Base-by-base conservation (phyloP, 202 grass and related monocot genomes). In the Musa balbisiana region DNA sequence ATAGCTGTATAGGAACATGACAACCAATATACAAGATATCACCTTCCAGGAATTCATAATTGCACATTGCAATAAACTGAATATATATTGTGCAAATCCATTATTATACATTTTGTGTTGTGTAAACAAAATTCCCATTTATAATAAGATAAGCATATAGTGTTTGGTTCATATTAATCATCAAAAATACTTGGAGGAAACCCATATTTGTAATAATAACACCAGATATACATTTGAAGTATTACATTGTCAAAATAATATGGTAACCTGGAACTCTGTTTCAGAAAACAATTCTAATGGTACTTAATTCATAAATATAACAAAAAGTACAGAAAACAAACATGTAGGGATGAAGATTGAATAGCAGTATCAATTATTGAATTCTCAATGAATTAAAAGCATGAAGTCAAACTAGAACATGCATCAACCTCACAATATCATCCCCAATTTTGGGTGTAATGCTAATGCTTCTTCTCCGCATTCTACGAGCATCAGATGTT, bases 381-480 rank as follows among this genome's bases (percentile, higher is more conserved):
- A 43, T 5, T 43, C 15, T 11, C 25, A 55, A 55, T 73, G 21
- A 14, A 73, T 16, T 14, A 56, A 13, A 26, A 73, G 49, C 52
- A 73, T 72, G 21, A 53, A 73, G 20, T 43, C 22, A 17, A 73
- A 11, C 56, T 19, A 58, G 29, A 56, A 3, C 24, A 26, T 73
- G 14, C 53, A 19, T 73, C 24, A 76, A 98, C 95, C 95, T 95
- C 83, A 88, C 95, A 74, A 99, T 95, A 78, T 99, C 91, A 87
- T 99, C 95, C 64, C 95, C 85, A 80, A 99, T 95, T 85, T 99
- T 91, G 76, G 95, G 95, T 73, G 95, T 99, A 69, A 99, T 99
- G 76, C 95, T 99, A 79, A 95, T 90, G 82, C 91, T 99, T 90
- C 95, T 91, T 85, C 87, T 72, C 76, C 91, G 87, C 81, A 94